Evolutionary conservation across 345 rosid genomes (phyloP).

Genomic region (Luvunga scandens): DNA sequence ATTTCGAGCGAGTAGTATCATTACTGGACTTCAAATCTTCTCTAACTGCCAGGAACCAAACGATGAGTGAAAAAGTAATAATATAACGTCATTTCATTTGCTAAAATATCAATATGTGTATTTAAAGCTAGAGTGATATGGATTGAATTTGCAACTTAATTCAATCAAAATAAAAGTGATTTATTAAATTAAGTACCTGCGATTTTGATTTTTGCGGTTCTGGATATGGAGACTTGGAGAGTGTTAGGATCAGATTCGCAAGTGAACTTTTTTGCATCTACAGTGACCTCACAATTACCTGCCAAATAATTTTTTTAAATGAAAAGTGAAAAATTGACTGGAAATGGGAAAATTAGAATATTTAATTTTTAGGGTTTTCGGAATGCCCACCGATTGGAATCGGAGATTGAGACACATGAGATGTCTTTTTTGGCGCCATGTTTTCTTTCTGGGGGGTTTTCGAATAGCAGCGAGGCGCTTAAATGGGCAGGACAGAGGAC

Average conservation of each 20-base stretch:
- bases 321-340: background rate
- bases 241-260: conserved; percentile 35
- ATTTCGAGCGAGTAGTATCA: conserved; percentile 2
- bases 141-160: background rate
- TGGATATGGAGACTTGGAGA: conserved; percentile 40
- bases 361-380: background rate
- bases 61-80: background rate
- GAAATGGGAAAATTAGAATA: background rate
- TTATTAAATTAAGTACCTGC: conserved; percentile 32
- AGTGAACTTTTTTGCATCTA: conserved; percentile 41
- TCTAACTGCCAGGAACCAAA: conserved; percentile 23
- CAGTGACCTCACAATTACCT: conserved; percentile 63
- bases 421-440: conserved; percentile 46
- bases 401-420: conserved; percentile 26
- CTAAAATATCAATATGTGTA: background rate
- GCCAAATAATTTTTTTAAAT: background rate
- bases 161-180: no score
- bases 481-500: conserved; percentile 4
- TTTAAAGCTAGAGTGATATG: background rate
- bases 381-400: conserved; percentile 42
- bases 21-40: conserved; percentile 20
- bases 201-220: conserved; percentile 36
- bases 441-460: conserved; percentile 9
- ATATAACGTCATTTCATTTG: background rate
- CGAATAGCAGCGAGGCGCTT: background rate